A percentile compares a stretch with the other conserved stretches of the same genome.
phyloP scores from a whole-genome alignment of 208 protist species.

The Jaenimonas drosophilae region DNA sequence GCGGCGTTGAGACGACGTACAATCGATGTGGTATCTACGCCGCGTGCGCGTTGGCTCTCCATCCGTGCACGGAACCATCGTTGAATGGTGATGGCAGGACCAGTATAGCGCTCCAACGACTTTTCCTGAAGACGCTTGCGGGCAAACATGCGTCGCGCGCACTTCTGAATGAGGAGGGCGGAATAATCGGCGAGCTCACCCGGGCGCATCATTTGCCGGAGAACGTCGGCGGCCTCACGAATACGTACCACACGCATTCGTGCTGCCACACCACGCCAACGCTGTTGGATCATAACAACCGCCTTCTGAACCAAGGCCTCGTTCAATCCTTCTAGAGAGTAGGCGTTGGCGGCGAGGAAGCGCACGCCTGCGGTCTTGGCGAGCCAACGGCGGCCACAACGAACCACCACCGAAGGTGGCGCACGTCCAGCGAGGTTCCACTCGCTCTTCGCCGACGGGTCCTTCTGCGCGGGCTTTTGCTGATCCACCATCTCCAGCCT shows the following conservation, averaged over 20 bases:
- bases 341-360: not conserved
- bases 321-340: not conserved
- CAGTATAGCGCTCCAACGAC: slow-evolving; percentile 8
- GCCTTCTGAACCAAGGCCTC: not conserved
- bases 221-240: not conserved
- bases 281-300: not conserved
- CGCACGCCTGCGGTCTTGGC: slow-evolving; percentile 1
- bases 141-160: slow-evolving; percentile 20
- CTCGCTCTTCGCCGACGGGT: not conserved
- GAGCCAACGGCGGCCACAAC: not conserved
- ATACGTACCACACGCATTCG: not conserved
- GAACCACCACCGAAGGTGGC: not conserved
- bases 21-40: slow-evolving; percentile 29
- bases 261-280: not conserved
- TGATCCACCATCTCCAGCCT: slow-evolving; percentile 13
- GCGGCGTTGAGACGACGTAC: slow-evolving; percentile 21
- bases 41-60: slow-evolving; percentile 18
- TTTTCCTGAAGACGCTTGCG: slow-evolving; percentile 4
- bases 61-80: slow-evolving; percentile 31
- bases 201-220: not conserved
- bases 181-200: not conserved
- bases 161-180: slow-evolving; percentile 24
- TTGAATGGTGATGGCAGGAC: slow-evolving; percentile 25
- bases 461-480: slow-evolving; percentile 9
- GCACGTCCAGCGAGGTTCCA: not conserved